Conservation (phyloP, 2,329 filamentous ascomycete genomes). For the Ophiostoma ips region DNA sequence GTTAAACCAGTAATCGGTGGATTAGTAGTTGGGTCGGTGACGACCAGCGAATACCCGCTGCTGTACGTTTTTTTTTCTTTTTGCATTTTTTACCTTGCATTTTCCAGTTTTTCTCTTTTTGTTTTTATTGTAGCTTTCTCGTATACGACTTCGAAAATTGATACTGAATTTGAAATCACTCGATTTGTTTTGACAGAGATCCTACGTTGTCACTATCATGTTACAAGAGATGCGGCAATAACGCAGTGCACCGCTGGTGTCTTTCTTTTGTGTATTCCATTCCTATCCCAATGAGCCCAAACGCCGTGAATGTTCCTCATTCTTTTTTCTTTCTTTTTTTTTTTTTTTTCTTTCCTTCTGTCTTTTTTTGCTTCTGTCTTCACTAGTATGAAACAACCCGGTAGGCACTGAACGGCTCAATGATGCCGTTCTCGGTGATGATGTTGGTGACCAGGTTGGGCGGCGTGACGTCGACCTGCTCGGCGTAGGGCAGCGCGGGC, state of each 20-base stretch:
- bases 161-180: too few species aligned
- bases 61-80: too few species aligned
- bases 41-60: too few species aligned
- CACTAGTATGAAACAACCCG: slow-evolving; percentile 11
- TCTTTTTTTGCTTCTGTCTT: background rate
- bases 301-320: background rate
- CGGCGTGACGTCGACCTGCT: slow-evolving; percentile 59
- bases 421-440: slow-evolving; percentile 61
- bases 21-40: too few species aligned
- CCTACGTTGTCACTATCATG: too few species aligned
- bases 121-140: too few species aligned
- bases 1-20: too few species aligned
- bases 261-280: background rate
- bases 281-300: background rate
- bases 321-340: background rate
- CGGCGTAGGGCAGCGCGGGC: slow-evolving; percentile 25
- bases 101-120: too few species aligned
- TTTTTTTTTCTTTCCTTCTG: background rate
- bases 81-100: too few species aligned
- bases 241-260: background rate
- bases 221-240: too few species aligned
- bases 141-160: too few species aligned
- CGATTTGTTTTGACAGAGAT: too few species aligned
- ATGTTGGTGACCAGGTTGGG: slow-evolving; percentile 57
- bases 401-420: slow-evolving; percentile 11